Conservation (phyloP, 1,284 basidiomycete species). For the Rhizoctonia solani region DNA sequence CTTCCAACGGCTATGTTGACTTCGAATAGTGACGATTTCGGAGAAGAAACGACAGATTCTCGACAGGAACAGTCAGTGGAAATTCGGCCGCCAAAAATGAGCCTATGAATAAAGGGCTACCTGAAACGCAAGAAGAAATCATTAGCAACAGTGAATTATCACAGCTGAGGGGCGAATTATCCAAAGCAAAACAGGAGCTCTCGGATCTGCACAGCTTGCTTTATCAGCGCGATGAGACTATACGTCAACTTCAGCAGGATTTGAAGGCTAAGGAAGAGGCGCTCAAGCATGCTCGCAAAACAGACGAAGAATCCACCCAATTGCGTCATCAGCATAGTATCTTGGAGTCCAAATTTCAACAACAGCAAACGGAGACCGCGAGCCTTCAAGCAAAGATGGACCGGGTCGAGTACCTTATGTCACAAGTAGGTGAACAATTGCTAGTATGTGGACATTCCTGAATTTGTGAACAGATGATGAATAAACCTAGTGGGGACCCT, state of each 20-base stretch:
- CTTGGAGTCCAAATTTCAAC: background rate
- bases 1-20: no score
- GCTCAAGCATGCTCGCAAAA: background rate
- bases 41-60: no score
- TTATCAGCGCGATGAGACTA: background rate
- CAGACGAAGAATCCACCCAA: background rate
- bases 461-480: background rate
- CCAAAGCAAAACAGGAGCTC: background rate
- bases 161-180: background rate
- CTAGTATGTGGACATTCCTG: no score
- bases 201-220: background rate
- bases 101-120: no score
- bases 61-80: no score
- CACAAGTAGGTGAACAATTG: background rate
- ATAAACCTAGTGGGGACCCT: background rate
- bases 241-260: background rate
- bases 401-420: slow-evolving; percentile 23
- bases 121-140: no score
- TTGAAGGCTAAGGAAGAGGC: background rate
- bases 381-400: slow-evolving; percentile 18
- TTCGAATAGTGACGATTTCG: background rate
- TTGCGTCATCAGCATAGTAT: background rate
- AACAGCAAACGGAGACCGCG: slow-evolving; percentile 12
- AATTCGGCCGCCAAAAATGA: no score
- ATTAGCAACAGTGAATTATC: background rate